Conservation (phyloP, 306 rosid genomes). For the Begonia loranthoides region DNA sequence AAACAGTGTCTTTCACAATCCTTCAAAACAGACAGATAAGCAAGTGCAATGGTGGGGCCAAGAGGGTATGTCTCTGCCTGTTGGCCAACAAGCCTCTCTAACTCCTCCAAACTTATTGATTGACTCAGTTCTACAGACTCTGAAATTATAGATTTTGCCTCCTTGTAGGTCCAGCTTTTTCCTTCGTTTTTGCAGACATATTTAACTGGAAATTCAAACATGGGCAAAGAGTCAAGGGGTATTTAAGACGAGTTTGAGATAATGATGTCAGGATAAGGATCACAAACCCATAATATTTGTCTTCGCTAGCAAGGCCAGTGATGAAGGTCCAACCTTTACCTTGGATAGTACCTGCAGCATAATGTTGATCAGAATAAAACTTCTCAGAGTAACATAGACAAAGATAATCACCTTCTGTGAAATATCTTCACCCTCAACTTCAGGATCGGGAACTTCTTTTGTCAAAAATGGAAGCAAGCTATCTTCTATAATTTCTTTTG, state of each 20-base stretch:
- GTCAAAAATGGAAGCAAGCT: constrained; percentile 61
- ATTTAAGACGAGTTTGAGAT: constrained; percentile 7
- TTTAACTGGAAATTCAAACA: constrained; percentile 52
- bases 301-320: constrained; percentile 79
- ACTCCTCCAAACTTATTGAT: constrained; percentile 44
- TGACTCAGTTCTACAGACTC: constrained; percentile 84
- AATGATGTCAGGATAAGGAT: constrained; percentile 10
- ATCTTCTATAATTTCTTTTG: constrained; percentile 83
- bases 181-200: constrained; percentile 77
- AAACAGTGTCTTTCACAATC: constrained; percentile 78
- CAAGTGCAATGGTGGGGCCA: constrained; percentile 80
- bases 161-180: constrained; percentile 67
- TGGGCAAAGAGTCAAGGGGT: constrained; percentile 10
- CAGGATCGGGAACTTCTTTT: constrained; percentile 48
- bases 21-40: constrained; percentile 66
- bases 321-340: constrained; percentile 79
- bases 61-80: constrained; percentile 82
- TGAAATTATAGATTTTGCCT: constrained; percentile 71
- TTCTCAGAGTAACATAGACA: not conserved
- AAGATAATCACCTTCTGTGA: constrained; percentile 46
- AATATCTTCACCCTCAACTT: constrained; percentile 41
- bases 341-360: constrained; percentile 59
- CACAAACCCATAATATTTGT: constrained; percentile 78
- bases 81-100: constrained; percentile 67
- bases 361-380: constrained; percentile 18